Evolutionary conservation across 1,284 basidiomycete genomes (phyloP).

Genomic region (Tilletia setariae): DNA sequence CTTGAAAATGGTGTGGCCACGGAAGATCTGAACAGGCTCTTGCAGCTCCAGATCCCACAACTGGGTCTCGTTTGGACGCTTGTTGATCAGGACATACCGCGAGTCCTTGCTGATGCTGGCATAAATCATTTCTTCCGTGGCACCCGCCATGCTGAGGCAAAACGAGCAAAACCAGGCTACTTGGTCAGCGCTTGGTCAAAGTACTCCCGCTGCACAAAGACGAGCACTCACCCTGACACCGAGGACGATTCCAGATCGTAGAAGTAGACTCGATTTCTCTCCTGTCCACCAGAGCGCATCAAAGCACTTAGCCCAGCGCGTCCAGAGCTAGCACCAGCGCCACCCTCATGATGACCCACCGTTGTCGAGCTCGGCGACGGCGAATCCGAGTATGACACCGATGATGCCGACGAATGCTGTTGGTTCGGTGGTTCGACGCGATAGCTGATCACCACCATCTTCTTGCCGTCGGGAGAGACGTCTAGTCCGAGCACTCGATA

Average conservation of each 20-base stretch:
- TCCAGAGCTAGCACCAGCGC: background rate
- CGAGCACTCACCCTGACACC: slow-evolving; percentile 27
- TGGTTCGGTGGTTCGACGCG: slow-evolving; percentile 20
- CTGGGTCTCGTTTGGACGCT: slow-evolving; percentile 68
- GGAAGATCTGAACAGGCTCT: slow-evolving; percentile 61
- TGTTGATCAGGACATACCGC: slow-evolving; percentile 78
- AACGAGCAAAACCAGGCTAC: background rate
- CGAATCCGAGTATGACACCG: slow-evolving; percentile 18
- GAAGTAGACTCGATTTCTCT: slow-evolving; percentile 4
- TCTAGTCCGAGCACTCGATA: slow-evolving; percentile 83
- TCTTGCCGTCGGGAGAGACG: slow-evolving; percentile 77
- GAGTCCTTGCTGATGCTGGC: slow-evolving; percentile 73
- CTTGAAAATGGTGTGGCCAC: slow-evolving; percentile 52
- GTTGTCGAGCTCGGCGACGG: slow-evolving; percentile 24
- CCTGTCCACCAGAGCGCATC: slow-evolving; percentile 5
- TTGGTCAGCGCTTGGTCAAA: too few relatives aligned
- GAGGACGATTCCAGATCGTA: slow-evolving; percentile 8
- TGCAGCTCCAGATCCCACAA: slow-evolving; percentile 72
- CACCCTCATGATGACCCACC: slow-evolving; percentile 16
- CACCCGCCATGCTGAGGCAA: slow-evolving; percentile 31
- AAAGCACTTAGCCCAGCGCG: background rate
- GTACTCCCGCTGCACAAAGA: too few relatives aligned
- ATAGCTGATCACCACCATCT: slow-evolving; percentile 71
- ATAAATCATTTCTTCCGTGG: slow-evolving; percentile 69
- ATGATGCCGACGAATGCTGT: slow-evolving; percentile 19